Percentiles rank a stretch among this genome's conserved stretches.
These are phyloP conservation scores for Lepidium didymum DNA, from an alignment of 345 rosid species.

Conservation along the genomic window DNA sequence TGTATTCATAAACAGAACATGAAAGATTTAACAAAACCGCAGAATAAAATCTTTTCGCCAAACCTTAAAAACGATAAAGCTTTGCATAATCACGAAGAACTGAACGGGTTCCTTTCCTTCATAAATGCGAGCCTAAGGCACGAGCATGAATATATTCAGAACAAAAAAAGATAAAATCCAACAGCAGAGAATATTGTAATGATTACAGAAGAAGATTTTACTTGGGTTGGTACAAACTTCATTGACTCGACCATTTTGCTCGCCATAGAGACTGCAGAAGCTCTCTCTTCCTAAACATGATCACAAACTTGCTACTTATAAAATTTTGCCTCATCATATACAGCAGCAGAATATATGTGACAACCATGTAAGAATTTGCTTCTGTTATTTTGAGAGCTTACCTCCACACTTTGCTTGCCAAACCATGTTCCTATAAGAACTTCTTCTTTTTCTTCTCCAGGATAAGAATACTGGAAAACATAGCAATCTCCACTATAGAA, in stretches of 20 bases:
- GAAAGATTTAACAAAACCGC: background rate
- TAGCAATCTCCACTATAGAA: conserved; percentile 92
- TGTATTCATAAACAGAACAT: background rate
- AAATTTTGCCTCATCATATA: background rate
- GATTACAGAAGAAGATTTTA: conserved; percentile 29
- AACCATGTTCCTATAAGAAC: conserved; percentile 89
- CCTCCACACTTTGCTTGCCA: conserved; percentile 90
- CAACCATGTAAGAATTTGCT: background rate
- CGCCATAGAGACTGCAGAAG: conserved; percentile 68
- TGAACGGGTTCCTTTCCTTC: conserved; percentile 95
- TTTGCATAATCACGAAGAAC: conserved; percentile 84
- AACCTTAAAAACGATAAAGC: conserved; percentile 87
- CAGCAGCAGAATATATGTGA: background rate
- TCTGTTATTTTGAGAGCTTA: conserved; percentile 24
- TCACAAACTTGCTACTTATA: background rate
- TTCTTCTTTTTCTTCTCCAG: conserved; percentile 94
- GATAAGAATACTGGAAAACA: conserved; percentile 85
- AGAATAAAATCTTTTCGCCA: conserved; percentile 14
- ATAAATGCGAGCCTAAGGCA: conserved; percentile 67
- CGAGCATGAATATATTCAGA: conserved; percentile 16
- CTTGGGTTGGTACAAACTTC: conserved; percentile 82
- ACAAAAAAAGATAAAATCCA: conserved; percentile 1
- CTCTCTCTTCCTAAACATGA: conserved; percentile 67
- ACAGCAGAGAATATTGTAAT: background rate
- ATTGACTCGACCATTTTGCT: conserved; percentile 84